phyloP scores from a whole-genome alignment of 352 stramenopile species.

The Globisporangium recalcitrans region DNA sequence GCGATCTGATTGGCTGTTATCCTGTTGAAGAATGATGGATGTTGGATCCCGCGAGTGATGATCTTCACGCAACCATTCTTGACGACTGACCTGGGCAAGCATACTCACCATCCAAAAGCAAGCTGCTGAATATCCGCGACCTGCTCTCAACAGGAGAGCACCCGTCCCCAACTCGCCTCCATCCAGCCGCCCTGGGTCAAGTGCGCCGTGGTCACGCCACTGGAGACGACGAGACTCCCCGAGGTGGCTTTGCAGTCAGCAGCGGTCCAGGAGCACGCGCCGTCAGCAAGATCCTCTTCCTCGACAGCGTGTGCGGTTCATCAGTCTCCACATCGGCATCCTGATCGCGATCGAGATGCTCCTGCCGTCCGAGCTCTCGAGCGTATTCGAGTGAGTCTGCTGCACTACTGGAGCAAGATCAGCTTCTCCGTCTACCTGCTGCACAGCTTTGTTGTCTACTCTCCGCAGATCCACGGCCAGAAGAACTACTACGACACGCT shows the following conservation, averaged over 20 bases:
- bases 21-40: too few relatives aligned
- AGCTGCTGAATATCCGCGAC: too few relatives aligned
- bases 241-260: not conserved
- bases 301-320: slow-evolving; percentile 21
- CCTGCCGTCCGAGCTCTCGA: slow-evolving; percentile 6
- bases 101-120: too few relatives aligned
- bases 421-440: slow-evolving; percentile 38
- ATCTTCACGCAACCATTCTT: too few relatives aligned
- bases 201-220: too few relatives aligned
- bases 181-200: too few relatives aligned
- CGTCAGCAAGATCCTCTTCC: slow-evolving; percentile 13
- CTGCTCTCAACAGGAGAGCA: too few relatives aligned
- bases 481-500: slow-evolving; percentile 16
- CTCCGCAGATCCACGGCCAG: slow-evolving; percentile 15
- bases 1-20: too few relatives aligned
- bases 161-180: too few relatives aligned
- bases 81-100: too few relatives aligned
- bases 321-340: slow-evolving; percentile 22
- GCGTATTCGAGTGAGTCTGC: slow-evolving; percentile 11
- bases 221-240: too few relatives aligned
- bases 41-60: too few relatives aligned
- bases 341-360: slow-evolving; percentile 11
- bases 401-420: slow-evolving; percentile 25
- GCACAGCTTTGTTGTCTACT: slow-evolving; percentile 35
- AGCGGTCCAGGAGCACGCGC: not conserved